Evolutionary conservation across 129 eudicot species (phyloP), one percentile per base, ranked within the genome.

Genomic region (Flaveria trinervia): DNA sequence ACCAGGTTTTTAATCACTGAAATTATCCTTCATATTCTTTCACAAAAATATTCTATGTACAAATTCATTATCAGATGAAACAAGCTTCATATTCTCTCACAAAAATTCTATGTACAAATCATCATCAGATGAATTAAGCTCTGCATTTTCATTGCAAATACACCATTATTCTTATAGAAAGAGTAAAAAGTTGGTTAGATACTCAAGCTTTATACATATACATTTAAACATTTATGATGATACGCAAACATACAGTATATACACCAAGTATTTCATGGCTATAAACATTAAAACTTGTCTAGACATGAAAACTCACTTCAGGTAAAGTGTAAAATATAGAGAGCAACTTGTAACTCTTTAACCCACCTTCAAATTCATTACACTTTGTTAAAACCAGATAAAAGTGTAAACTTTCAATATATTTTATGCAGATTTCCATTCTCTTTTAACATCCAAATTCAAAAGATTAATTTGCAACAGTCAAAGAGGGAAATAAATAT

Each of bases 1-100:
- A 66, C 98, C 98, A 85, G 98, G 97, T 92, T 85, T 14, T 85
- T 86, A 15, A 41, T 70, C 16, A 44, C 66, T 60, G 39, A 43
- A 50, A 43, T 44, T 12, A 0, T 79, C 8, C 57, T 72, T 72
- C 65, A 65, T 51, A 18, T 74, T 46, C 73, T 65, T 75, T 65
- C 86, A 75, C 74, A 45, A 33, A 82, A 76, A 46, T 18, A 25
- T 12, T 69, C 12, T 39, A 12, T 78, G 44, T 28, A 62, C 70
- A 70, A 45, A 28, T 79, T 71, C 77, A 46, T 60, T 23, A 48
- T 30, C 14, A 60, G 36, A 68, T 55, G 46, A 77, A 67, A 68
- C 20, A 67, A 77, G 65, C 66, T 36, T 10, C 41, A 36, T 5
- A 36, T 36, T 36, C 41, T 36, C 1, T 36, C 41, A 36, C 41